Base-by-base conservation (phyloP, 2,329 filamentous ascomycete genomes). In the Penicillium verrucosum region DNA sequence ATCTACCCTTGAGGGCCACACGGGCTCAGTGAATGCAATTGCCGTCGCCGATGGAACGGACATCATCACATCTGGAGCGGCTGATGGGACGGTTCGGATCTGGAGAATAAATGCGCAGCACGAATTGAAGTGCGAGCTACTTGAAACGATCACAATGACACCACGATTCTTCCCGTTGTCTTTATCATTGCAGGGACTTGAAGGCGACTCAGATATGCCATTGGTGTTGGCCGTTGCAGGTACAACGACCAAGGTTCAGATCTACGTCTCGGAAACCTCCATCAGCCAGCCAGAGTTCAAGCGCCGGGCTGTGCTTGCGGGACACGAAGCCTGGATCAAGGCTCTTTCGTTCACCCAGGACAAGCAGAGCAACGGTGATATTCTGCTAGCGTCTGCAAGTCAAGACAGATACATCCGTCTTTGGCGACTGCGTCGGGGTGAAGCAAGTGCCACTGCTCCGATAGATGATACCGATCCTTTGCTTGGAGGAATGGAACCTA, bases 361-460 rank as follows among this genome's bases (percentile, higher is more conserved):
- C 68, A 81, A 75, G 14, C 70, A 77, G 2, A 75, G 77, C 23
- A 63, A 75, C 0, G 73, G 84, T 51, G 92, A 97, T 70, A 71
- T 96, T 4, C 76, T 97, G 23, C 82, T 99, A 21, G 91, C 93
- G 0, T 97, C 93, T 11, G 92, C 92, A 23, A 97, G 93, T 70
- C 94, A 99, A 73, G 94, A 99, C 75, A 97, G 96, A 76, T 99
- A 97, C 68, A 88, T 97, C 57, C 89, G 94, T 40, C 82, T 99
- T 36, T 99, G 94, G 94, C 85, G 92, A 56, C 77, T 99, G 36
- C 89, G 89, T 61, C 79, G 83, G 59, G 90, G 90, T 34, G 82
- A 82, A 57, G 84, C 86, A 29, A 54, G 47, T 34, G 75, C 89
- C 1, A 85, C 87, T 1, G 76, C 80, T 8, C 57, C 62, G 2